Evolutionary conservation across 345 rosid species (phyloP).

Genomic region (Brassica carinata): DNA sequence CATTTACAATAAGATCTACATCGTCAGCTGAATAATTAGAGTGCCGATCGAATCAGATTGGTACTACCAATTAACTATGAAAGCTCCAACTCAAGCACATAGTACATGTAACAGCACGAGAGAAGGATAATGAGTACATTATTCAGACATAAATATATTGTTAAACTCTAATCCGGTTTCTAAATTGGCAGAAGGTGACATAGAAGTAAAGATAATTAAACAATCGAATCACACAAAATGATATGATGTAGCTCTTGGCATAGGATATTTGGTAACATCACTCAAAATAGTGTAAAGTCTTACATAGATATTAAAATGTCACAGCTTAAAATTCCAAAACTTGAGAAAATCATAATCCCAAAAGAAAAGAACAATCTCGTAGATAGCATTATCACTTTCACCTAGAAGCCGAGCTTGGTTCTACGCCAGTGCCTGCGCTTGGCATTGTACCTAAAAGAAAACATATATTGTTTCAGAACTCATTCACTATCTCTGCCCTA

Average conservation of each 20-base stretch:
- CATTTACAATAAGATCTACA: background rate
- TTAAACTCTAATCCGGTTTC: background rate
- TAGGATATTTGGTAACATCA: constrained; percentile 11
- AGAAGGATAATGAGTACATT: background rate
- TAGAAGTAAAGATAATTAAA: background rate
- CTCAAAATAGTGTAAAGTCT: constrained; percentile 7
- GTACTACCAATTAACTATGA: background rate
- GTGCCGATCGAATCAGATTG: background rate
- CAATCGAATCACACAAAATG: background rate
- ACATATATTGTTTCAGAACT: background rate
- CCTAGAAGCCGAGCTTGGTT: constrained; percentile 61
- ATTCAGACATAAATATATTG: background rate
- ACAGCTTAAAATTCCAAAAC: background rate
- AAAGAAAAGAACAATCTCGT: background rate
- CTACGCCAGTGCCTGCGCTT: constrained; percentile 84
- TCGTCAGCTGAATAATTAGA: background rate
- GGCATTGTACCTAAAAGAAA: constrained; percentile 57
- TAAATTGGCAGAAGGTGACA: background rate
- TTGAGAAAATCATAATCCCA: constrained; percentile 19
- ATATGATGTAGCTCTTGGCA: background rate
- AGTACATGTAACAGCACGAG: background rate
- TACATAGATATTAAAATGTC: constrained; percentile 24
- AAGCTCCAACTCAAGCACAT: background rate
- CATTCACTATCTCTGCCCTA: background rate
- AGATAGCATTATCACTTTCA: background rate